Conservation (phyloP, 495 filamentous ascomycete genomes). For the Penicillium ochrochloron region DNA sequence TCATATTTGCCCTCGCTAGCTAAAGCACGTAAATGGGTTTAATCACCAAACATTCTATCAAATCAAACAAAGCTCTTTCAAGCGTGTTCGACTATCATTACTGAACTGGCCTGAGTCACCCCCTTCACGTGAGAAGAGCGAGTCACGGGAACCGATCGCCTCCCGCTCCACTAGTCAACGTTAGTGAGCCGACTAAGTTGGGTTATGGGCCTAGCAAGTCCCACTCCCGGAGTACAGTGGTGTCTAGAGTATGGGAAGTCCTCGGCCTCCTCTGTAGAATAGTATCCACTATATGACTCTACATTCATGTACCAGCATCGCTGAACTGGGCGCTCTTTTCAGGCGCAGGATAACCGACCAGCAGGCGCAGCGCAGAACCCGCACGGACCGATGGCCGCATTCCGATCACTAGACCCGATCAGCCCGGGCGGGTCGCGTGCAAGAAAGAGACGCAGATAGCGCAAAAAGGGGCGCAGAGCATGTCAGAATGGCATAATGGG, state of each 20-base stretch:
- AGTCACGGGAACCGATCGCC: slow-evolving; percentile 10
- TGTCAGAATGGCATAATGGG: slow-evolving; percentile 3
- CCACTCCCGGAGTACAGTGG: not conserved
- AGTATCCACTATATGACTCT: slow-evolving; percentile 12
- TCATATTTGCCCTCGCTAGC: not conserved
- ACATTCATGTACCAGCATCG: not conserved
- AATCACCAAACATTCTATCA: not conserved
- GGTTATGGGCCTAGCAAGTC: not conserved
- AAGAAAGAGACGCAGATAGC: slow-evolving; percentile 18
- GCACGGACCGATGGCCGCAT: slow-evolving; percentile 21
- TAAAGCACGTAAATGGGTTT: no score
- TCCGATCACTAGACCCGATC: slow-evolving; percentile 29
- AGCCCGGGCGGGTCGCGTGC: slow-evolving; percentile 21
- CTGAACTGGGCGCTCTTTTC: not conserved
- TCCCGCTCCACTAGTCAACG: slow-evolving; percentile 11
- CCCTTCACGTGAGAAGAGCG: slow-evolving; percentile 4
- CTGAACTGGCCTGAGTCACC: not conserved
- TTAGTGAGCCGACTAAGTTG: not conserved
- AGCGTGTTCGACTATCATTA: not conserved
- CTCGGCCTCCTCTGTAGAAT: not conserved
- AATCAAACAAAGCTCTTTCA: not conserved
- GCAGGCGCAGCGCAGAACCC: slow-evolving; percentile 4
- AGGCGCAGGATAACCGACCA: slow-evolving; percentile 4
- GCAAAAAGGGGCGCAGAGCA: slow-evolving; percentile 14
- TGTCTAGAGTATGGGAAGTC: not conserved